phyloP scores from a whole-genome alignment of 768 basidiomycete genomes.

The Cytidiella melzeri region DNA sequence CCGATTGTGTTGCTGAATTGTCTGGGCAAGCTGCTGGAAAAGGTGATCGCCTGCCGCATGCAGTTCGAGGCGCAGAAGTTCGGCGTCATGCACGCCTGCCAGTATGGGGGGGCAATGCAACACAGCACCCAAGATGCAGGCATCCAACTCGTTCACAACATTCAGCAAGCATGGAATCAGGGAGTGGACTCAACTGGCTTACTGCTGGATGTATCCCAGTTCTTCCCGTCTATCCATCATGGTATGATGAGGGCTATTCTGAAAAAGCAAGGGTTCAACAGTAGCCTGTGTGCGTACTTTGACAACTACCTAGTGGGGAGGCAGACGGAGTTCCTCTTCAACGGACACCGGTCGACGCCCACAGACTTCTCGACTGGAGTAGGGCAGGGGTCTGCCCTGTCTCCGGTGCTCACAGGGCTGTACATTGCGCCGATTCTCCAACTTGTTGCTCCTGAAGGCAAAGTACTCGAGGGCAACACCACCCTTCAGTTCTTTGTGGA shows the following conservation, averaged over 20 bases:
- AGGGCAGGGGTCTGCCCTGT: too few relatives aligned
- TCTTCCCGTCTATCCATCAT: slow-evolving; percentile 14
- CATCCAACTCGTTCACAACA: too few relatives aligned
- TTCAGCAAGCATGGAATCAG: too few relatives aligned
- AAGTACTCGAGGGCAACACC: not conserved
- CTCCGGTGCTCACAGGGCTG: too few relatives aligned
- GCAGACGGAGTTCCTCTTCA: slow-evolving; percentile 8
- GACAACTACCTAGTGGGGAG: slow-evolving; percentile 9
- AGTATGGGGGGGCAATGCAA: slow-evolving; percentile 17
- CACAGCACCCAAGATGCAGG: too few relatives aligned
- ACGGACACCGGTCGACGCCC: not conserved
- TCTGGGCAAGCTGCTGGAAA: too few relatives aligned
- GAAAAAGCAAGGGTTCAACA: too few relatives aligned
- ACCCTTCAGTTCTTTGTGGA: slow-evolving; percentile 14
- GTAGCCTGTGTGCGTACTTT: slow-evolving; percentile 8
- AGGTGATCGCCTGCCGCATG: too few relatives aligned
- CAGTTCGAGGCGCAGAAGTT: too few relatives aligned
- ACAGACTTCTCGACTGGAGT: slow-evolving; percentile 5
- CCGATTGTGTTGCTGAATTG: too few relatives aligned
- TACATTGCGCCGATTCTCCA: too few relatives aligned
- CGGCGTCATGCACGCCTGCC: slow-evolving; percentile 16
- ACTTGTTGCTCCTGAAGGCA: not conserved
- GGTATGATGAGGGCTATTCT: slow-evolving; percentile 7
- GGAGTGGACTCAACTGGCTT: slow-evolving; percentile 9
- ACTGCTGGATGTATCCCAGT: slow-evolving; percentile 15